Evolutionary conservation across 2,329 filamentous ascomycete genomes (phyloP), one percentile per base, ranked within the genome.

Genomic region (Huntiella omanensis): DNA sequence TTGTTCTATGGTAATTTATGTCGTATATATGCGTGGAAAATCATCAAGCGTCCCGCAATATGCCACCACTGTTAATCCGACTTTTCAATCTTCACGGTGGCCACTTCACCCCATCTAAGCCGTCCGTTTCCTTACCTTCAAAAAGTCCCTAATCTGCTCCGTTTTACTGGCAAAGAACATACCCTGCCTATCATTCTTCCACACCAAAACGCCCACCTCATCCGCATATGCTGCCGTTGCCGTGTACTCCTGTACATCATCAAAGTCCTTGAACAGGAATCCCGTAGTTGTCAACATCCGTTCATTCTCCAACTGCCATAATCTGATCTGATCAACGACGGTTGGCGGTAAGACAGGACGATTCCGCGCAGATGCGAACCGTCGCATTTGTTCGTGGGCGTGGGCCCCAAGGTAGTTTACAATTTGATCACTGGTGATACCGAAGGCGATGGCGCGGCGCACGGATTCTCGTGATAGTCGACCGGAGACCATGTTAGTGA

Each of bases 281-380:
- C 91, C 91, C 1, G 71, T 66, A 4, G 77, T 85, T 1, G 83
- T 77, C 59, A 82, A 83, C 74, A 98, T 92, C 43, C 91, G 75
- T 65, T 98, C 91, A 52, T 88, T 86, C 62, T 98, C 91, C 45
- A 96, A 77, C 65, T 98, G 88, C 91, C 91, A 98, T 15, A 98
- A 74, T 2, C 87, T 74, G 56, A 98, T 95, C 66, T 98, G 91
- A 62, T 98, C 91, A 52, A 95, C 84, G 12, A 98, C 91, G 0
- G 92, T 96, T 0, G 91, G 87, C 1, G 92, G 91, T 2, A 98
- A 71, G 12, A 94, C 75, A 1, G 87, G 82, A 51, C 69, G 69
- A 55, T 72, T 72, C 50, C 71, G 55, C 41, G 68, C 53, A 19
- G 68, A 64, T 4, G 74, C 71, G 38, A 73, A 69, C 51, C 81